Evolutionary conservation across 2,329 filamentous ascomycete genomes (phyloP).

Genomic region (Fusarium globosum): DNA sequence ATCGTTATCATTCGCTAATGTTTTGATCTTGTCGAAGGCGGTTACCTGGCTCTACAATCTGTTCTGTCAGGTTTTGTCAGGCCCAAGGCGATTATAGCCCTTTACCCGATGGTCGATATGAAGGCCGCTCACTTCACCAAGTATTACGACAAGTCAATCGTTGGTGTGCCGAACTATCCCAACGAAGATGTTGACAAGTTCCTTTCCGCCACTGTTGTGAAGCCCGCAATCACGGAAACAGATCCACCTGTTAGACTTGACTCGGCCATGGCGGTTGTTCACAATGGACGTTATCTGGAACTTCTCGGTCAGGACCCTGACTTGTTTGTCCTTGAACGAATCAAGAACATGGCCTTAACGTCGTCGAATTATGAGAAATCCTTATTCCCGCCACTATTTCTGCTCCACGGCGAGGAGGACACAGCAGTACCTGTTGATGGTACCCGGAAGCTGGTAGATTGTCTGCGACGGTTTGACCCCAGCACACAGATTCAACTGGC

Average conservation of each 20-base stretch:
- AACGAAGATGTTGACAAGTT: background rate
- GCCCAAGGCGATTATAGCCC: background rate
- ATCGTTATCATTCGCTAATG: background rate
- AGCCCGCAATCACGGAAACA: background rate
- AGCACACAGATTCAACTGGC: background rate
- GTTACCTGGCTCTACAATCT: background rate
- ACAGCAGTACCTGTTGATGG: background rate
- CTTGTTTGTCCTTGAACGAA: background rate
- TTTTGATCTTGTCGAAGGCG: background rate
- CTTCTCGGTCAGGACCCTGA: background rate
- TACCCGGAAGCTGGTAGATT: background rate
- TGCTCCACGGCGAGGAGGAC: background rate
- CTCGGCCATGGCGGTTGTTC: background rate
- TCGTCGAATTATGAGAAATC: rapidly evolving
- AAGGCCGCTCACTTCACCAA: background rate
- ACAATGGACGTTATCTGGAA: background rate
- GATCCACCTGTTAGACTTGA: background rate
- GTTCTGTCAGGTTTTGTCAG: background rate
- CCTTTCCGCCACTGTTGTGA: rapidly evolving
- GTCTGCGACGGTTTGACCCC: background rate
- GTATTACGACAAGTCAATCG: background rate
- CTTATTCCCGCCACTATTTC: background rate
- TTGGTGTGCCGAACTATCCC: background rate
- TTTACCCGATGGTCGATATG: background rate
- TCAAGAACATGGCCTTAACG: rapidly evolving